These are phyloP conservation scores for Stentor coeruleus DNA, from an alignment of 73 alveolate species.

Conservation along the genomic window DNA sequence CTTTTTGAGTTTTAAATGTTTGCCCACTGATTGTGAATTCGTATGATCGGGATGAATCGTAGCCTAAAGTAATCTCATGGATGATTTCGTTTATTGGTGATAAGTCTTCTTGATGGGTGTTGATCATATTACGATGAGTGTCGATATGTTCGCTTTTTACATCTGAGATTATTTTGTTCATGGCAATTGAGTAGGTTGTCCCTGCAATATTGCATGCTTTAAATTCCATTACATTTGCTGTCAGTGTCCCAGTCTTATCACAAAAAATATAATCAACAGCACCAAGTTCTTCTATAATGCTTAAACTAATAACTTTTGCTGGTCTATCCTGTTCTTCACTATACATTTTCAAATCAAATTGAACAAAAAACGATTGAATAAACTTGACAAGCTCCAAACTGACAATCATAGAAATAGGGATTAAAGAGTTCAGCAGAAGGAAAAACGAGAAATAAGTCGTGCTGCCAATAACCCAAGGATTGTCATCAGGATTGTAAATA, in stretches of 20 bases:
- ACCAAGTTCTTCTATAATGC: constrained; percentile 84
- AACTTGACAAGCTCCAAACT: constrained; percentile 93
- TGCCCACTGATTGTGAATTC: neutral
- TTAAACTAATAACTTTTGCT: constrained; percentile 69
- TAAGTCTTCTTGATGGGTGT: too few species aligned
- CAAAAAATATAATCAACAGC: constrained; percentile 72
- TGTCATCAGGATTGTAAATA: constrained; percentile 29
- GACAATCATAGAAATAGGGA: constrained; percentile 94
- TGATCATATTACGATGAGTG: too few species aligned
- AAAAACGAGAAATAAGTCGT: constrained; percentile 88
- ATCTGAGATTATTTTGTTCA: too few species aligned
- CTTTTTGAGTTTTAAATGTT: neutral
- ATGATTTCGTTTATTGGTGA: too few species aligned
- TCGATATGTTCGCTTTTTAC: too few species aligned
- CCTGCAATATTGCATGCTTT: constrained; percentile 55
- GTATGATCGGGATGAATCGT: too few species aligned
- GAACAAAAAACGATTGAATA: constrained; percentile 74
- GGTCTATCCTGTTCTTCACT: constrained; percentile 65
- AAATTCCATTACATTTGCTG: constrained; percentile 81
- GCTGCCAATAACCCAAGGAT: constrained; percentile 51
- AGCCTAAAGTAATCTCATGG: too few species aligned
- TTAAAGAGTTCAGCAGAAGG: constrained; percentile 88
- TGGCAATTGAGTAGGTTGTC: neutral
- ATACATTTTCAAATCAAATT: constrained; percentile 74
- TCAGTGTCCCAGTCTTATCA: constrained; percentile 91